Conservation (phyloP, 1,284 basidiomycete genomes). For the Papiliotrema laurentii region DNA sequence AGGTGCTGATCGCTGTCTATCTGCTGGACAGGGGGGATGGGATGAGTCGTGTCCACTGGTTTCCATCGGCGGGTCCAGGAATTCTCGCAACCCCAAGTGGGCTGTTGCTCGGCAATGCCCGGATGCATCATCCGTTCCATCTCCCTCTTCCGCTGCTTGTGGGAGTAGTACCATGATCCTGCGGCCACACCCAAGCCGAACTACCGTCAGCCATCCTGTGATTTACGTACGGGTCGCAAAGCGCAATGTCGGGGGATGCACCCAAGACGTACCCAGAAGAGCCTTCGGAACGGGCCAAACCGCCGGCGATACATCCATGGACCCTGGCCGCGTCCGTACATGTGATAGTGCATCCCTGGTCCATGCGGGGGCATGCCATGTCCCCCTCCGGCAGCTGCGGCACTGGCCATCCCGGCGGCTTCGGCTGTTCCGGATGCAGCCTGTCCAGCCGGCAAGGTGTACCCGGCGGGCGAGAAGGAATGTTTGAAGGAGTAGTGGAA, state of each 20-base stretch:
- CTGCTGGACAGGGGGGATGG: background rate
- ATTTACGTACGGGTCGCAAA: background rate
- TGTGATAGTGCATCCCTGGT: constrained; percentile 13
- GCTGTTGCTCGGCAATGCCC: background rate
- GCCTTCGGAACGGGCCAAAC: constrained; percentile 12
- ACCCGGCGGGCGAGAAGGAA: constrained; percentile 8
- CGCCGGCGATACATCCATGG: background rate
- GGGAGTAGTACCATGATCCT: constrained; percentile 13
- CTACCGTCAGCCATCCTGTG: constrained; percentile 9
- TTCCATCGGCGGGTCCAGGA: background rate
- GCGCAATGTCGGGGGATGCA: background rate
- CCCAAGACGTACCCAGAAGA: constrained; percentile 20
- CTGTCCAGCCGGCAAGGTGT: background rate
- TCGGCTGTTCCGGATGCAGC: constrained; percentile 4
- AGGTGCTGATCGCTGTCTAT: background rate
- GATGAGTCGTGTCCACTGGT: background rate
- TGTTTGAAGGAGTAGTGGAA: constrained; percentile 11
- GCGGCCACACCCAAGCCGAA: constrained; percentile 20
- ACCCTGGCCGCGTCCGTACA: constrained; percentile 7
- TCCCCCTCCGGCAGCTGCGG: background rate
- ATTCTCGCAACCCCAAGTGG: background rate
- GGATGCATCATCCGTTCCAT: constrained; percentile 3
- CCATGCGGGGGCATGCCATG: constrained; percentile 6
- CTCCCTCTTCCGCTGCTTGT: constrained; percentile 11
- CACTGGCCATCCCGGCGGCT: constrained; percentile 8